Base-by-base conservation (phyloP, 192 early-diverging fungal genomes). In the Entomortierella chlamydospora region DNA sequence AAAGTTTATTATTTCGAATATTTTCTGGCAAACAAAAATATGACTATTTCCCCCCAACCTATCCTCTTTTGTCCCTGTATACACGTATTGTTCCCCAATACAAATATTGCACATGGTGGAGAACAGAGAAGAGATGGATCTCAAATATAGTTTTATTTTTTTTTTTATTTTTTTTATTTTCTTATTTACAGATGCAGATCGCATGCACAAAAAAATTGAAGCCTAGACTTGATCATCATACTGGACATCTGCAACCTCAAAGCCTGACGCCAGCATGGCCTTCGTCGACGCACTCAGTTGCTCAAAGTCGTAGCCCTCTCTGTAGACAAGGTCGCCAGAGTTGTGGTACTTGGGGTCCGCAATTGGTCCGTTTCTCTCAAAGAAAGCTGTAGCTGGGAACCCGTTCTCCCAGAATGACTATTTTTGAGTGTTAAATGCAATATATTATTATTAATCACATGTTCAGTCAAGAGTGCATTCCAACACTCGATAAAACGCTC, bases 271-370 rank as follows among this genome's bases (percentile, higher is more conserved):
- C 22, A 84, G n/a, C 83, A 82, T 82, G n/a, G 81, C 79, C 52
- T 82, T 64, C 43, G 83, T 63, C 25, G 79, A 76, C 2, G 70
- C 83, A 26, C 64, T 58, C 67, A 84, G 43, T 49, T 84, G 83
- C 45, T 71, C 65, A 65, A 77, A 81, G 64, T 84, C 83, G 63
- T 84, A 84, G 29, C 83, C 83, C 25, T 65, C 59, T 17, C 83
- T 59, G 68, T 82, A 78, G 15, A 77, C 83, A 59, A 84, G 72
- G 41, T 84, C 83, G 33, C 68, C 68, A 39, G 78, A 81, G 58
- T 84, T 84, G 63, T 84, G 83, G 58, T 84, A 84, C 59, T 74
- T 81, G 64, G 83, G 83, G 63, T 84, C 83, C 2, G 80, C 83
- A 61, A 84, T 84, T 8, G 83, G 83, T 29, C 83, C 83, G 49